Conservation (phyloP, 345 rosid genomes). For the Eucalyptus guilfoylei region DNA sequence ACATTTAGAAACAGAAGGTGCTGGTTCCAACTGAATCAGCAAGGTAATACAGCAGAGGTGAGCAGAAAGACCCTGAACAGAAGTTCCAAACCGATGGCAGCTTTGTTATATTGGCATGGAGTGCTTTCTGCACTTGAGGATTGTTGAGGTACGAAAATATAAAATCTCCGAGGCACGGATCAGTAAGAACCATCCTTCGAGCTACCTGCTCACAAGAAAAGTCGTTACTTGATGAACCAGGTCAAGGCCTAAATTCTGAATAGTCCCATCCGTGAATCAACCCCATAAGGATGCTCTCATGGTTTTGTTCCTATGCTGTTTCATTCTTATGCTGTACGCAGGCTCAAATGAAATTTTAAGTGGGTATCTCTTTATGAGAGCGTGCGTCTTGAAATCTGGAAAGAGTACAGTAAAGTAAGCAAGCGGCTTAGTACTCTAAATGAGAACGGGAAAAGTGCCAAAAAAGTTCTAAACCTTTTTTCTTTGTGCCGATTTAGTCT, state of each 20-base stretch:
- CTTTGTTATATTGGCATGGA: neutral
- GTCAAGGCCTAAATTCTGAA: neutral
- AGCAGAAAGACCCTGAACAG: neutral
- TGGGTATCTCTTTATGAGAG: neutral
- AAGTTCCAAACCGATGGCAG: neutral
- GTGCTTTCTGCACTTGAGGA: neutral
- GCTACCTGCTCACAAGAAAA: neutral
- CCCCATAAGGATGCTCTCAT: neutral
- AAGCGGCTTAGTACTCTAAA: neutral
- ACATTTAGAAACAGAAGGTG: neutral
- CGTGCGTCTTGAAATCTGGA: neutral
- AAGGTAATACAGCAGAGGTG: neutral
- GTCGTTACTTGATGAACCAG: neutral
- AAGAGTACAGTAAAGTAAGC: neutral
- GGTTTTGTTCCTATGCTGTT: neutral
- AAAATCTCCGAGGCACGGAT: slow-evolving; percentile 10
- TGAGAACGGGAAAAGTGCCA: no score
- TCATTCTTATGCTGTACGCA: neutral
- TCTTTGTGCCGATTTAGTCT: no score
- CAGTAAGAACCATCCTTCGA: neutral
- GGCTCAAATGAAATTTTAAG: neutral
- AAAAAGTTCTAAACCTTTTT: no score
- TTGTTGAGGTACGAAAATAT: slow-evolving; percentile 9
- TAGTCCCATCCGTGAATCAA: neutral
- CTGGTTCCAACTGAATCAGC: neutral